A percentile compares a stretch with the other conserved stretches of the same genome.
phyloP scores from a whole-genome alignment of 1,139 yeast species.

The Taphrina populina region DNA sequence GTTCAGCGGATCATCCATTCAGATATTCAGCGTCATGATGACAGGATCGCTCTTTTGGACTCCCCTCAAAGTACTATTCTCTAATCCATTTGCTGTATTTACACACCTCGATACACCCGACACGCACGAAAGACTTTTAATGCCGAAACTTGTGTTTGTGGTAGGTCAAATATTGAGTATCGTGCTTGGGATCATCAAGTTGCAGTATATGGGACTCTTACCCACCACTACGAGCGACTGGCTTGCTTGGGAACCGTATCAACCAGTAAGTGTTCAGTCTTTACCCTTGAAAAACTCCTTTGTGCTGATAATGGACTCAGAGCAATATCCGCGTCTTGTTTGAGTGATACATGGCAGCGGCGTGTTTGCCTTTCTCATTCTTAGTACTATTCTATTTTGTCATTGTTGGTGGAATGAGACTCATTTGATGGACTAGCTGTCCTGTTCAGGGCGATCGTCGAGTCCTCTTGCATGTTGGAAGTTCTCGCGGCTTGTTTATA shows the following conservation, averaged over 20 bases:
- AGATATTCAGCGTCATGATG: constrained; percentile 87
- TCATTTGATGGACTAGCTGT: too few relatives aligned
- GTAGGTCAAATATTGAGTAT: constrained; percentile 64
- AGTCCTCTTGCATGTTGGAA: too few relatives aligned
- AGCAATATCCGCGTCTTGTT: too few relatives aligned
- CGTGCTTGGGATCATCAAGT: constrained; percentile 78
- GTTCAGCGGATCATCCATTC: constrained; percentile 89
- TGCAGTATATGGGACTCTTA: constrained; percentile 83
- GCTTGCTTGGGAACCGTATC: constrained; percentile 70
- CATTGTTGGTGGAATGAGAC: too few relatives aligned
- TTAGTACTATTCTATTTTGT: too few relatives aligned
- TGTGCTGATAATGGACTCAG: too few relatives aligned
- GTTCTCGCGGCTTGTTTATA: too few relatives aligned
- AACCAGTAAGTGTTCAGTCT: constrained; percentile 11
- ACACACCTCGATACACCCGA: constrained; percentile 41
- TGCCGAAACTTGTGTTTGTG: constrained; percentile 54
- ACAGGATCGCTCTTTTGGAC: constrained; percentile 75
- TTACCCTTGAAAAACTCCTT: neutral
- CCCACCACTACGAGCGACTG: constrained; percentile 88
- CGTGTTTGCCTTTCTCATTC: too few relatives aligned
- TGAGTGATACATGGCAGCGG: too few relatives aligned
- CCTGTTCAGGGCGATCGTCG: too few relatives aligned
- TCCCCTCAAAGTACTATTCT: constrained; percentile 70
- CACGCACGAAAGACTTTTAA: constrained; percentile 49
- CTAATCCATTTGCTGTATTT: constrained; percentile 52